A percentile compares a stretch with the other conserved stretches of the same genome.
phyloP scores from a whole-genome alignment of 495 filamentous ascomycete genomes.

The Hypoxylon cercidicola region DNA sequence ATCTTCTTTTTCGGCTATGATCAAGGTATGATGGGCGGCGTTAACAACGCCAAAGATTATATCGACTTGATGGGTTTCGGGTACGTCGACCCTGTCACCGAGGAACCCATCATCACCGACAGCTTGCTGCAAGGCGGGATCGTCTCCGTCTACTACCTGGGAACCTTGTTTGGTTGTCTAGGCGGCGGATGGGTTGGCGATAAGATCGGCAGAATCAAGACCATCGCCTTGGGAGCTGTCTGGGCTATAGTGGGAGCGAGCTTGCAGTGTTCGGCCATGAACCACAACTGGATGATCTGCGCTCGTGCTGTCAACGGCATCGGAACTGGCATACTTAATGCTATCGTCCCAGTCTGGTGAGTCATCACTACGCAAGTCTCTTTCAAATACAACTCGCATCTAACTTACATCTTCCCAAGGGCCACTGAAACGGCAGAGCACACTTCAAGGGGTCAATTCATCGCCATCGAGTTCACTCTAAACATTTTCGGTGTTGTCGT shows the following conservation, averaged over 20 bases:
- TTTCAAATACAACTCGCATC: slow-evolving; percentile 6
- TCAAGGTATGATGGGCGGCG: slow-evolving; percentile 80
- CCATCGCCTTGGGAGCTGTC: slow-evolving; percentile 64
- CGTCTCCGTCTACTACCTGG: slow-evolving; percentile 76
- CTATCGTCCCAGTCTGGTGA: slow-evolving; percentile 73
- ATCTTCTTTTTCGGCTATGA: slow-evolving; percentile 60
- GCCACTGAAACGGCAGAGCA: slow-evolving; percentile 75
- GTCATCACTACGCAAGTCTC: background rate
- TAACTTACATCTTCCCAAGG: slow-evolving; percentile 24
- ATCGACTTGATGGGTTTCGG: slow-evolving; percentile 74
- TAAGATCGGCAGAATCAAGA: slow-evolving; percentile 68
- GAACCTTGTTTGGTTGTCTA: slow-evolving; percentile 69
- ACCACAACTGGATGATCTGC: slow-evolving; percentile 77
- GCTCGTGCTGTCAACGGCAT: slow-evolving; percentile 73
- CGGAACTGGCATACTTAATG: slow-evolving; percentile 78
- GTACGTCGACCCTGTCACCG: slow-evolving; percentile 59
- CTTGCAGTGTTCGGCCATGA: slow-evolving; percentile 71
- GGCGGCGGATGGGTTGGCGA: slow-evolving; percentile 71
- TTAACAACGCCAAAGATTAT: slow-evolving; percentile 73
- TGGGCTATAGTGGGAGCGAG: slow-evolving; percentile 69
- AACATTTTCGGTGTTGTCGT: slow-evolving; percentile 80
- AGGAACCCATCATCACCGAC: slow-evolving; percentile 66
- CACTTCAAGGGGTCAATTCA: slow-evolving; percentile 74
- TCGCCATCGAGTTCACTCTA: slow-evolving; percentile 77
- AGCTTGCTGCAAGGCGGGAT: slow-evolving; percentile 75